Evolutionary conservation across 2,329 filamentous ascomycete species (phyloP), one percentile per base, ranked within the genome.

Genomic region (Apiospora phragmitis): DNA sequence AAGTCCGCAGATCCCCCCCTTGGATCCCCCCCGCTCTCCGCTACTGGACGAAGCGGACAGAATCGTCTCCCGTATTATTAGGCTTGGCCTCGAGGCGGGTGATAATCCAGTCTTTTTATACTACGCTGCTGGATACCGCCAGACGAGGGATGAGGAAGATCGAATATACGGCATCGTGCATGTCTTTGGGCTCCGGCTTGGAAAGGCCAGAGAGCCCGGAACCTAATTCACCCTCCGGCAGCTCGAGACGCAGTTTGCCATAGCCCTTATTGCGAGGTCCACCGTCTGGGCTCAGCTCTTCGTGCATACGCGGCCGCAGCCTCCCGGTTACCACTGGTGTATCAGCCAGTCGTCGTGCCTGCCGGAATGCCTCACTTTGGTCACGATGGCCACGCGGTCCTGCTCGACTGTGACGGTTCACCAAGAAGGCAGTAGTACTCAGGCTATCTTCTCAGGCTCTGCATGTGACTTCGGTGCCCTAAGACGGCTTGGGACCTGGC

Each of bases 91-190:
- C 11, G 11, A 43, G 16, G 41, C 41, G 3, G 43, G 65, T 35
- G 21, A 51, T n/a, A 68, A 68, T 38, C 43, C 67, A 2, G 47
- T 51, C 14, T 7, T 68, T 7, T 45, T 51, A n/a, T 68, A 68
- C 47, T 42, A 6, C n/a, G 35, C 32, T 14, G 67, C 67, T 16
- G n/a, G 38, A 16, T 42, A 55, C 24, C 67, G 67, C 24, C 42
- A 35, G 47, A 68, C 67, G 42, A 42, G n/a, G 8, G 5, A 42
- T n/a, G 7, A 29, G 9, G 45, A 24, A 11, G 67, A 68, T 35
- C 67, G 67, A 2, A 55, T 68, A 43, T 68, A 68, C 45, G 67
- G 42, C 16, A 68, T 68, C 67, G 55, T 68, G 67, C 67, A 68
- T 9, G 41, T 55, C 14, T 68, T 51, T 38, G 35, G 35, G 29